These are phyloP conservation scores for Colletotrichum musicola DNA, from an alignment of 2,329 filamentous ascomycete species.

Conservation along the genomic window DNA sequence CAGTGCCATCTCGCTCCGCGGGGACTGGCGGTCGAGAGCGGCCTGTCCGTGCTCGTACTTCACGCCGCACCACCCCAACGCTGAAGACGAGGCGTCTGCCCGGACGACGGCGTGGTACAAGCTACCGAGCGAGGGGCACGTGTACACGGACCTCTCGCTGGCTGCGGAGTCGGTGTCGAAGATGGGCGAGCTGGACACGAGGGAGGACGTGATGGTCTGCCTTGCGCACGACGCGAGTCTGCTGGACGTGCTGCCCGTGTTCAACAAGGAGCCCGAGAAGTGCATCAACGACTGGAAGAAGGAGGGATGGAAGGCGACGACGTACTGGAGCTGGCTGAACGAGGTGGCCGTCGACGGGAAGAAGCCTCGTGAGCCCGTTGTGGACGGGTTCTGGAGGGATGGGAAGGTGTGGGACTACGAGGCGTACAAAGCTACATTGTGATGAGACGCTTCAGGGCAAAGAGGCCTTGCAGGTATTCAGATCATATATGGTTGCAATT, in stretches of 20 bases:
- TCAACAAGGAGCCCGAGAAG: constrained; percentile 22
- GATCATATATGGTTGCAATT: too few species aligned
- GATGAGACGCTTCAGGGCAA: too few species aligned
- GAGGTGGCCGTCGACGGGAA: constrained; percentile 28
- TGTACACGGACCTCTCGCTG: constrained; percentile 26
- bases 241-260: constrained; percentile 28
- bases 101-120: constrained; percentile 24
- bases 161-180: constrained; percentile 27
- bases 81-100: not conserved
- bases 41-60: constrained; percentile 31
- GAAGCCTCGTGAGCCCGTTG: constrained; percentile 9
- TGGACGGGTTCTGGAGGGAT: constrained; percentile 34
- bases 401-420: constrained; percentile 32
- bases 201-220: constrained; percentile 34
- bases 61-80: constrained; percentile 25
- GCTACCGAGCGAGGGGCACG: constrained; percentile 9
- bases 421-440: not conserved
- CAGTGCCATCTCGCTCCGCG: constrained; percentile 4
- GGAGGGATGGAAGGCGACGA: constrained; percentile 23
- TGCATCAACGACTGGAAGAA: constrained; percentile 35
- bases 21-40: constrained; percentile 13
- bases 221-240: constrained; percentile 33
- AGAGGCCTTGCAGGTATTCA: too few species aligned
- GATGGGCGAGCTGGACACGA: constrained; percentile 33
- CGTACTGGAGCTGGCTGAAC: constrained; percentile 36